phyloP scores from a whole-genome alignment of 106 monocot species.

The Gastrodia elata region DNA sequence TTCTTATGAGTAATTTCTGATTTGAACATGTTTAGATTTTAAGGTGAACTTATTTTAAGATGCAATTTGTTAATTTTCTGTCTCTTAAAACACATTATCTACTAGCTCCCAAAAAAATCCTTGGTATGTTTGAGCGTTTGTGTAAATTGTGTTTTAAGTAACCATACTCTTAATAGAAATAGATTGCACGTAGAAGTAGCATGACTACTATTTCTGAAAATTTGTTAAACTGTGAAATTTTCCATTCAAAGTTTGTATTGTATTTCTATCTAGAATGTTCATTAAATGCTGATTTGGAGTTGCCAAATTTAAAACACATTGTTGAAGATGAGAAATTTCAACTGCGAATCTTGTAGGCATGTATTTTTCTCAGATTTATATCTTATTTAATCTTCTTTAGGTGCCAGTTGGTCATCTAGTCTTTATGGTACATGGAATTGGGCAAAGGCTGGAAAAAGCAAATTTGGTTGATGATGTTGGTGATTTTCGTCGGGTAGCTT shows the following conservation, averaged over 20 bases:
- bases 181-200: too few relatives aligned
- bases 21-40: neutral
- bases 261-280: neutral
- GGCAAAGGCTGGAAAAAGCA: conserved; percentile 93
- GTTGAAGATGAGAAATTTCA: neutral
- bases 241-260: neutral
- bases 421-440: conserved; percentile 99
- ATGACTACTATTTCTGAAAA: too few relatives aligned
- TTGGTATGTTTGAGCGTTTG: neutral
- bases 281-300: neutral
- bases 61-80: neutral
- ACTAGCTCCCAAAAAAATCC: neutral
- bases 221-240: neutral
- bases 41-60: neutral
- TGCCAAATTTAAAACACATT: neutral
- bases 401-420: conserved; percentile 96
- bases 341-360: neutral
- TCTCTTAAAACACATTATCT: neutral
- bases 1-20: neutral
- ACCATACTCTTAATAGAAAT: too few relatives aligned
- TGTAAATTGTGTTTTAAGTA: too few relatives aligned
- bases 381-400: conserved; percentile 23
- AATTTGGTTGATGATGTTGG: conserved; percentile 99
- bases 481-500: conserved; percentile 82
- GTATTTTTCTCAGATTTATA: neutral